Base-by-base conservation (phyloP, 495 filamentous ascomycete species). In the Jackrogersella multiformis region DNA sequence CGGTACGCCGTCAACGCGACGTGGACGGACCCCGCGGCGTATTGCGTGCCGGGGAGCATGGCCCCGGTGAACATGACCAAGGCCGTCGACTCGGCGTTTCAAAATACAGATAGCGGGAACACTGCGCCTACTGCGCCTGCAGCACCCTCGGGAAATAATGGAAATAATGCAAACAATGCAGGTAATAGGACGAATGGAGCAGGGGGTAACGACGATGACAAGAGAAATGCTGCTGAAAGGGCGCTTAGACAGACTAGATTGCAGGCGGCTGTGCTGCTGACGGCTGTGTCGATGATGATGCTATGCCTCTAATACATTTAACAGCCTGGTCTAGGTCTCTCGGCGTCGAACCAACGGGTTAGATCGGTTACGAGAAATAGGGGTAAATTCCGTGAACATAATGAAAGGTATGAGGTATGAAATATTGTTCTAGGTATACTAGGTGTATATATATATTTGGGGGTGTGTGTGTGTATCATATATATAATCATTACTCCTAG, bases 21-120 rank as follows among this genome's bases (percentile, higher is more conserved):
- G 60, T 97, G 94, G 94, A 88, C 92, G 41, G 93, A 96, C 74
- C 91, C 91, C 23, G 34, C n/a, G 4, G 35, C 8, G 7, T 60
- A 60, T 23, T 69, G 66, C 20, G 66, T 68, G 28, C 13, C 41
- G n/a, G 65, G 58, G 3, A 68, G 65, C 32, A 28, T 39, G 28
- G 39, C 42, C 0, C 51, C 52, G 5, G 58, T 53, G 1, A 55
- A 55, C 5, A 56, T 30, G 21, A 13, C 58, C 0, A 52, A 53
- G 24, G 39, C 51, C 0, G 9, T 63, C 2, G 65, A 68, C 15
- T 58, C 65, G 53, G 58, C 54, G 1, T 68, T 68, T 13, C 28
- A 32, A 9, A 35, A n/a, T 34, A 20, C 15, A 0, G 23, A 15
- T 34, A 35, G 21, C 1, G 35, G 32, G 24, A 18, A 16, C 28